A percentile compares a stretch with the other conserved stretches of the same genome.
These are phyloP conservation scores for Anthracocystis panici-leucophaei DNA, from an alignment of 1,284 basidiomycete genomes.

Conservation along the genomic window DNA sequence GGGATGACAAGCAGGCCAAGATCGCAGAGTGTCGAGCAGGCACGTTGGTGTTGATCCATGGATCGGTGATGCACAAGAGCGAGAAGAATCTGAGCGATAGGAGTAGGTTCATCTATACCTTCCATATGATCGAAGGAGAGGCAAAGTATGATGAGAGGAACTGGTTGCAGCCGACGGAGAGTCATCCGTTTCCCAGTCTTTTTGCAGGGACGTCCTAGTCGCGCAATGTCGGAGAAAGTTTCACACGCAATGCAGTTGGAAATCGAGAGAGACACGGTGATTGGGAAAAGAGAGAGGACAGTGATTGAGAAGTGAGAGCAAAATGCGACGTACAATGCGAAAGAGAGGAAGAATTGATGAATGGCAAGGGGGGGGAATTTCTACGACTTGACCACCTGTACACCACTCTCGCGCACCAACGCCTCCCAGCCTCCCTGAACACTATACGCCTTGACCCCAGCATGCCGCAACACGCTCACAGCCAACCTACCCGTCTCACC, in stretches of 20 bases:
- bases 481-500: slow-evolving; percentile 35
- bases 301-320: background rate
- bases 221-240: background rate
- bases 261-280: background rate
- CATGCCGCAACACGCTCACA: slow-evolving; percentile 28
- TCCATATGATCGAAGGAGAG: slow-evolving; percentile 65
- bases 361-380: no score
- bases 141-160: slow-evolving; percentile 56
- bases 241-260: background rate
- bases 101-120: slow-evolving; percentile 63
- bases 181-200: slow-evolving; percentile 48
- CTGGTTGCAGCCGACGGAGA: slow-evolving; percentile 57
- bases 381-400: slow-evolving; percentile 12
- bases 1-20: slow-evolving; percentile 33
- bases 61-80: slow-evolving; percentile 61
- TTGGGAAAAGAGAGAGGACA: background rate
- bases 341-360: no score
- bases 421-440: slow-evolving; percentile 13
- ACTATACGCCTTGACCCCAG: slow-evolving; percentile 40
- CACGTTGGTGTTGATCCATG: slow-evolving; percentile 61
- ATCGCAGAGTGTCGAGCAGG: slow-evolving; percentile 58
- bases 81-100: slow-evolving; percentile 52
- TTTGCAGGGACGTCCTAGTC: slow-evolving; percentile 12
- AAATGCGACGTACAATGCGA: slow-evolving; percentile 8
- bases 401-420: background rate